These are phyloP conservation scores for Oryza glaberrima DNA, from an alignment of 176 grass and related monocot genomes.

Conservation along the genomic window DNA sequence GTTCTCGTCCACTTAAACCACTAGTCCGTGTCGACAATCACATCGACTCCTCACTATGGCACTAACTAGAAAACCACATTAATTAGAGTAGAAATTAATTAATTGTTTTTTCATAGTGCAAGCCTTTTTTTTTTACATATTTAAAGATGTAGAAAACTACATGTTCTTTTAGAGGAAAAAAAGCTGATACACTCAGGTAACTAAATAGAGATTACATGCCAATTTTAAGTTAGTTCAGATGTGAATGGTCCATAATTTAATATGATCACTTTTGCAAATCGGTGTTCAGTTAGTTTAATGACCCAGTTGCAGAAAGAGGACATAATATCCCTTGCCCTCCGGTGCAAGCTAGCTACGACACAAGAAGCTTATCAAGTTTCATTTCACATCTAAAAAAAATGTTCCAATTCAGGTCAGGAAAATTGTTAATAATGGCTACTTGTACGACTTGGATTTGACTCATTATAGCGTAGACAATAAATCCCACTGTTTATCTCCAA, in stretches of 20 bases:
- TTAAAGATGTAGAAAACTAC: not conserved
- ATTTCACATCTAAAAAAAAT: not conserved
- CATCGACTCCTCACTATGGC: not conserved
- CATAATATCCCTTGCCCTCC: constrained; percentile 7
- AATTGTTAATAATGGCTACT: not conserved
- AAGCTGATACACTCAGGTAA: not conserved
- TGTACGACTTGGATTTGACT: constrained; percentile 40
- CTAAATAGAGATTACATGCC: not conserved
- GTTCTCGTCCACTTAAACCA: not conserved
- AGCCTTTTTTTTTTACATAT: not conserved
- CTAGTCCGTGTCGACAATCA: constrained; percentile 7
- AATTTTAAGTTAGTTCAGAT: too few species aligned
- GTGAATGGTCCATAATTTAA: not conserved
- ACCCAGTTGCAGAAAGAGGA: not conserved
- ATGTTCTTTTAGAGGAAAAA: too few species aligned
- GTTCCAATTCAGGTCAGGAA: not conserved
- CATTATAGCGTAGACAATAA: not conserved
- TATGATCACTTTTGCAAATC: not conserved
- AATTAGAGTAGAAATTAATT: not conserved
- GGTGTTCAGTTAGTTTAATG: not conserved
- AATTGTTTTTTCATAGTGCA: not conserved
- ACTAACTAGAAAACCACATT: not conserved
- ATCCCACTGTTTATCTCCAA: not conserved
- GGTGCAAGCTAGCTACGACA: not conserved
- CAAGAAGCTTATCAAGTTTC: not conserved